Conservation (phyloP, 2,329 filamentous ascomycete species). For the Aspergillus unguis region DNA sequence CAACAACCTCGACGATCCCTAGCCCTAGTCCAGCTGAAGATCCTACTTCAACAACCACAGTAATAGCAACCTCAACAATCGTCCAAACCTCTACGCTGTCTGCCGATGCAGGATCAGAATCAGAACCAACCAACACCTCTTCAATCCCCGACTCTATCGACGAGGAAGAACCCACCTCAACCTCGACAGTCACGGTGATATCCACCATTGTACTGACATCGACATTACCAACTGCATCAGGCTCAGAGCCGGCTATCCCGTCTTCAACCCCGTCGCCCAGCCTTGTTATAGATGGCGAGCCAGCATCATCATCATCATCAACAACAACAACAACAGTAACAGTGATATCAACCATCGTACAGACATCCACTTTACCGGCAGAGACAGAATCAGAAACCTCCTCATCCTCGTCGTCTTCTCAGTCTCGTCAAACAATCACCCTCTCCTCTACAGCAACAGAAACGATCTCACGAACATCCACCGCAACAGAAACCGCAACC, state of each 20-base stretch:
- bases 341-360: background rate
- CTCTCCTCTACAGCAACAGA: background rate
- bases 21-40: background rate
- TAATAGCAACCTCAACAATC: background rate
- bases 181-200: slow-evolving; percentile 4
- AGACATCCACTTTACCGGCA: background rate
- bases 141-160: background rate
- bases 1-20: no score
- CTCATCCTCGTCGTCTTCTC: background rate
- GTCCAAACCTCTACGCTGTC: slow-evolving; percentile 1
- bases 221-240: background rate
- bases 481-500: background rate
- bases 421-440: background rate
- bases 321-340: background rate
- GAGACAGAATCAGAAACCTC: background rate
- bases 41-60: background rate
- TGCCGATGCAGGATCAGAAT: background rate
- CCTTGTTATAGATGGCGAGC: no score
- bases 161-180: background rate
- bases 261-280: no score
- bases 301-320: no score
- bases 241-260: background rate
- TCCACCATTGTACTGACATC: background rate
- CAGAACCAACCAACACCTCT: background rate
- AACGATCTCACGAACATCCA: background rate